phyloP scores from a whole-genome alignment of 2,329 filamentous ascomycete genomes.

The Aspergillus sp. region DNA sequence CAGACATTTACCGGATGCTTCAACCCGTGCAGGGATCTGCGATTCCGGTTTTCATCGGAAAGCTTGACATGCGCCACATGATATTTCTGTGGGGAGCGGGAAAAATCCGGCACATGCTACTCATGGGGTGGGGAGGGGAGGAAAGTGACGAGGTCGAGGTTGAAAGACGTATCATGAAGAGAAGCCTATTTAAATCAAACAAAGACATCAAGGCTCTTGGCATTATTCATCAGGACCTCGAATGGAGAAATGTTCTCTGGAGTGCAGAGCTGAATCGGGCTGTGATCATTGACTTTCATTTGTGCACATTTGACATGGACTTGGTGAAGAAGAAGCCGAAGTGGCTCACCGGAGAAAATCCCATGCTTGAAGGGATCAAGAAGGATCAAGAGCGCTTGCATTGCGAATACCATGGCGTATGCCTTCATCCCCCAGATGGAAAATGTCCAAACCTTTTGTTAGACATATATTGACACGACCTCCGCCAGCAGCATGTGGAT shows the following conservation, averaged over 20 bases:
- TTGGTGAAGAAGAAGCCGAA: no score
- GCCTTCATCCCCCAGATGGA: no score
- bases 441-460: no score
- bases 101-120: neutral
- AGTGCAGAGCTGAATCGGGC: neutral
- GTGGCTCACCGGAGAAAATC: no score
- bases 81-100: slow-evolving; percentile 33
- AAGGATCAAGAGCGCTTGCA: no score
- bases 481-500: no score
- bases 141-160: neutral
- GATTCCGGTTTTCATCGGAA: slow-evolving; percentile 32
- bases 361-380: no score
- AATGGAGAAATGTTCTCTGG: neutral
- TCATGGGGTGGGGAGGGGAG: neutral
- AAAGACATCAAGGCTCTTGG: neutral
- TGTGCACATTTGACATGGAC: neutral
- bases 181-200: neutral
- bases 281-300: neutral
- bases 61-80: slow-evolving; percentile 26
- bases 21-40: slow-evolving; percentile 27
- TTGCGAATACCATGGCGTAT: no score
- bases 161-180: neutral
- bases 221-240: neutral
- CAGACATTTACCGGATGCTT: slow-evolving; percentile 27
- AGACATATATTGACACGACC: no score